Percentiles rank a stretch among this genome's conserved stretches.
Conservation (phyloP, 306 rosid species). For the Astragalus membranaceus region DNA sequence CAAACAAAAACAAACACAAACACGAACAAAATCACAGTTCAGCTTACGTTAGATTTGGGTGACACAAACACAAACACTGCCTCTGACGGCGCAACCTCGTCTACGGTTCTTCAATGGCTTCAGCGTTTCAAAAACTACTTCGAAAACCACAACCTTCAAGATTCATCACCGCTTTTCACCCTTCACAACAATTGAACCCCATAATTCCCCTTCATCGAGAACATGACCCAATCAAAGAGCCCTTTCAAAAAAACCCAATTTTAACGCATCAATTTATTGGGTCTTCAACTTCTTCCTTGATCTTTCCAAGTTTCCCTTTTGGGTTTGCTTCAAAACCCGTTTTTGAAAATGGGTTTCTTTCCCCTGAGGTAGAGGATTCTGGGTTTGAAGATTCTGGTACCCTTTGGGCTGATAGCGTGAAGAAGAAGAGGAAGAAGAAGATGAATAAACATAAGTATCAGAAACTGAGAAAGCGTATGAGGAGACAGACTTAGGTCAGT, state of each 20-base stretch:
- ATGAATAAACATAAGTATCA: constrained; percentile 83
- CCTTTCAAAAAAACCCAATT: not conserved
- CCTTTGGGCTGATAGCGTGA: constrained; percentile 77
- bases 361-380: constrained; percentile 24
- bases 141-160: constrained; percentile 25
- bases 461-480: constrained; percentile 64
- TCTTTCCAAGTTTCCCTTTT: constrained; percentile 53
- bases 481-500: constrained; percentile 49
- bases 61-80: not conserved
- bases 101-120: constrained; percentile 44
- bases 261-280: not conserved
- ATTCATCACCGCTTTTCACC: constrained; percentile 25
- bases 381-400: constrained; percentile 35
- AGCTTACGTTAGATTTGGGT: not conserved
- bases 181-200: constrained; percentile 10
- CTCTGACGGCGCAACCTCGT: not conserved
- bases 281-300: constrained; percentile 13
- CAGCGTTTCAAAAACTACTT: constrained; percentile 50
- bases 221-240: not conserved
- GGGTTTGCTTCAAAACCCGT: constrained; percentile 43
- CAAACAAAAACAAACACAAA: too few relatives aligned
- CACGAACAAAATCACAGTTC: too few relatives aligned
- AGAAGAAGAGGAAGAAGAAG: constrained; percentile 82
- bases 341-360: constrained; percentile 16
- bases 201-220: constrained; percentile 4